A percentile compares a stretch with the other conserved stretches of the same genome.
phyloP scores from a whole-genome alignment of 768 basidiomycete genomes.

The Tricholoma saponaceum region DNA sequence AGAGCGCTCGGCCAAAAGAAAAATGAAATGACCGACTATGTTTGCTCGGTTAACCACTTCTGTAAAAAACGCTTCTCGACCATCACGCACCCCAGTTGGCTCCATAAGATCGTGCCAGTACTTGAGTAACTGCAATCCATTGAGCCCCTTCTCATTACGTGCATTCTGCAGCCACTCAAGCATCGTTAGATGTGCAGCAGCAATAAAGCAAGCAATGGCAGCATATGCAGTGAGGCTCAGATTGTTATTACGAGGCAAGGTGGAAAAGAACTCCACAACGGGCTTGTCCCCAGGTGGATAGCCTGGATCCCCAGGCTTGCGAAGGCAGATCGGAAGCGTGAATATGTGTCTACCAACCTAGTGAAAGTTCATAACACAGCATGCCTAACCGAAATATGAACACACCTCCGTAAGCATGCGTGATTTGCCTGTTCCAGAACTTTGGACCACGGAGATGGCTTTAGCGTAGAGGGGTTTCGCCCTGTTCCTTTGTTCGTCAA shows the following conservation, averaged over 20 bases:
- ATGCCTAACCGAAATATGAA: neutral
- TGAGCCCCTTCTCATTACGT: neutral
- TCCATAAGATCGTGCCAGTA: too few relatives aligned
- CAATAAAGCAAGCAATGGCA: neutral
- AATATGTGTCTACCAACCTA: too few relatives aligned
- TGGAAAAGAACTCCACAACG: neutral
- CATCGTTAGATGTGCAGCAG: neutral
- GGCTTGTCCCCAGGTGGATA: neutral
- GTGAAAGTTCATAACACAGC: neutral
- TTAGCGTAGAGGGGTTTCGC: neutral
- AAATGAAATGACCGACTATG: neutral
- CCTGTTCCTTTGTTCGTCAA: neutral
- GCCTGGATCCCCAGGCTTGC: neutral
- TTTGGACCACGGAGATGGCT: neutral
- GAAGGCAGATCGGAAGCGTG: too few relatives aligned
- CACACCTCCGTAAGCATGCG: neutral
- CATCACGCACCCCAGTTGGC: neutral
- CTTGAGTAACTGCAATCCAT: neutral
- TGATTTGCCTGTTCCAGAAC: too few relatives aligned
- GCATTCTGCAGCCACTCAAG: neutral
- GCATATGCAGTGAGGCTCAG: neutral
- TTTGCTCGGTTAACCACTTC: neutral
- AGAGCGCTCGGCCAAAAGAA: neutral
- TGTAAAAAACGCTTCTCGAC: neutral
- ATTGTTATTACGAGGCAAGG: neutral